Evolutionary conservation across 1,139 yeast species (phyloP), one percentile per base, ranked within the genome.

Genomic region (Sugiyamaella neomexicana): DNA sequence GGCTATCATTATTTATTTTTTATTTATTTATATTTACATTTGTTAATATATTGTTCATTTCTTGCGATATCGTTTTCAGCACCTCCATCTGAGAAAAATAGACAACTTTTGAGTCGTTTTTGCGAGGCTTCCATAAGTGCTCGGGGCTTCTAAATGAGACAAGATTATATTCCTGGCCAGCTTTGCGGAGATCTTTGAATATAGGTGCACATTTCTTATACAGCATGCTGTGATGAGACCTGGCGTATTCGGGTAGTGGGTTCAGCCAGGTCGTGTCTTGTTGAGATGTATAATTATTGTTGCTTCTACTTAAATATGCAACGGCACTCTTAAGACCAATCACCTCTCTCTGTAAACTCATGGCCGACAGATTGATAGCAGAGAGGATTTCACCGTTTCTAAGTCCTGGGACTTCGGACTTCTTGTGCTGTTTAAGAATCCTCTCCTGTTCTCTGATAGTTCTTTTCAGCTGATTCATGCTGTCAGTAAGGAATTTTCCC

Each of bases 381-480:
- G 58, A 40, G 2, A 51, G 42, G 20, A 55, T 51, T 25, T 52
- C 48, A 32, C 40, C 53, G 20, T 51, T 52, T 15, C 58, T 46
- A 8, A 54, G 38, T 32, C 58, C 57, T 23, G 56, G 51, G 17
- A 58, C 51, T 38, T 58, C 52, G 12, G 55, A 48, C 43, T 50
- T 50, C 37, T 60, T 55, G 39, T 58, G 56, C 38, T 62, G 57
- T 13, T 57, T 53, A 16, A 65, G 57, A 12, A 55, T 48, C 38
- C 55, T 51, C 45, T 70, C 69, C 50, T 71, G 73, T 55, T 77
- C 80, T 5, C 72, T 72, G 9, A 54, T 54, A 9, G 60, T 55
- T 49, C 56, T 56, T 52, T 61, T 65, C 48, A 61, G 61, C 10
- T 59, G 58, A 1, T 44, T 53, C 6, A 69, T 55, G 17, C 63